Evolutionary conservation across 2,329 filamentous ascomycete species (phyloP), one percentile per base, ranked within the genome.

Genomic region (Alternaria novae-zelandiae): DNA sequence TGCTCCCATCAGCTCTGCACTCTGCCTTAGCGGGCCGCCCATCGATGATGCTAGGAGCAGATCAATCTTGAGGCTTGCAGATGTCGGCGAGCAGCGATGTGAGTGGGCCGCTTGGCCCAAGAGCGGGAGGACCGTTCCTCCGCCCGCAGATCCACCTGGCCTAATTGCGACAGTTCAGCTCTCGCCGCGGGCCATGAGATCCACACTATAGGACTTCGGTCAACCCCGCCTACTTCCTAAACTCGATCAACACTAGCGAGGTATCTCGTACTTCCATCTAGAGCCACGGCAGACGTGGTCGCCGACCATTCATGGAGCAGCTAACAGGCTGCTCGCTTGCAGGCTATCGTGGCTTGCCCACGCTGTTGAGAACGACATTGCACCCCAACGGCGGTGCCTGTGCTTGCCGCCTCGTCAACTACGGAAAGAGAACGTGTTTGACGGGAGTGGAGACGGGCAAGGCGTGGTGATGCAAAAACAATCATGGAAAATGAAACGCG

Each of bases 41-140:
- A 58, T 50, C 55, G 25, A 59, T 53, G 54, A 61, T 63, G 55
- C 55, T 30, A 45, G 60, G 11, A 28, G 60, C 49, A 49, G 60
- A 63, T 63, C 60, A 12, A 10, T 8, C 30, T 32, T 26, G 21
- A 32, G 56, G 60, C 56, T 50, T 53, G 49, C 60, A 25, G 54
- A 47, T 59, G 47, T 58, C 49, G 43, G 47, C 43, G 32, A 54
- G 57, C 23, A 59, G 47, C 41, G 41, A 59, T 54, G 20, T 41
- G 25, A 59, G 44, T 59, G 41, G 41, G 26, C 47, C 47, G 57
- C 47, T 59, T 53, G 32, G 54, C 23, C 23, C 50, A 21, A 53
- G 21, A 36, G 59, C 59, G 60, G 60, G 57, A 63, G 50, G 56
- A 54, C 59, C 59, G 55, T 58, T 51, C 56, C 50, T 50, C 45